Base-by-base conservation (phyloP, 2,329 filamentous ascomycete genomes). In the Leptographium lundbergii region DNA sequence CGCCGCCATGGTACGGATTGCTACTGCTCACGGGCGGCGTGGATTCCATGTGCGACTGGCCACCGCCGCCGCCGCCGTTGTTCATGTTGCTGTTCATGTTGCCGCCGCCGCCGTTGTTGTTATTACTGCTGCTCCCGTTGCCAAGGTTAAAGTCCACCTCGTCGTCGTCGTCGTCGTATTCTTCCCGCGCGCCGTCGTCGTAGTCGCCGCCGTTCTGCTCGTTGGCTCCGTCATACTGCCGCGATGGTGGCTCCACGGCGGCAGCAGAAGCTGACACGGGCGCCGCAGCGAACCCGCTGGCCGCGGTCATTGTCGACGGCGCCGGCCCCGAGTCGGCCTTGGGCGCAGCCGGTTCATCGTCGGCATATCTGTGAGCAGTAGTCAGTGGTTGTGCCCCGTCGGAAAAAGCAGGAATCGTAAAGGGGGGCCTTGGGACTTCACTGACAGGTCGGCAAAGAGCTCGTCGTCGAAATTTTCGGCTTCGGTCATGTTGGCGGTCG, bases 391-490 rank as follows among this genome's bases (percentile, higher is more conserved):
- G 1, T 50, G 22, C 22, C 24, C 36, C 29, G 36, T 10, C 14
- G 24, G 6, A 52, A 24, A 36, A 48, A 10, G 39, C 34, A n/a
- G 27, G 53, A 55, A 24, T n/a, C 17, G 17, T n/a, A 56, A 17
- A 13, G 13, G 22, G 34, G 50, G 52, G 48, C 51, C 32, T 22
- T 13, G 19, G 51, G 29, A 10, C 10, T 53, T 6, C 59, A 81
- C 89, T 73, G 75, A 95, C 89, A 95, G 80, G 75, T 95, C 89
- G 67, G 89, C 89, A 72, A 95, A 95, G 70, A 95, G 87, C 79
- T 95, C 89, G 69, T 95, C 89, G 65, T 95, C 89, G 66, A 88
- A 83, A 64, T 87, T 87, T 66, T 89, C 87, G 59, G 81, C 77
- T 67, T 91, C 88, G 36, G 87, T 82, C 87, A 91, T 91, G 7